These are phyloP conservation scores for Musa troglodytarum DNA, from an alignment of 176 grass and related monocot genomes.

Conservation along the genomic window DNA sequence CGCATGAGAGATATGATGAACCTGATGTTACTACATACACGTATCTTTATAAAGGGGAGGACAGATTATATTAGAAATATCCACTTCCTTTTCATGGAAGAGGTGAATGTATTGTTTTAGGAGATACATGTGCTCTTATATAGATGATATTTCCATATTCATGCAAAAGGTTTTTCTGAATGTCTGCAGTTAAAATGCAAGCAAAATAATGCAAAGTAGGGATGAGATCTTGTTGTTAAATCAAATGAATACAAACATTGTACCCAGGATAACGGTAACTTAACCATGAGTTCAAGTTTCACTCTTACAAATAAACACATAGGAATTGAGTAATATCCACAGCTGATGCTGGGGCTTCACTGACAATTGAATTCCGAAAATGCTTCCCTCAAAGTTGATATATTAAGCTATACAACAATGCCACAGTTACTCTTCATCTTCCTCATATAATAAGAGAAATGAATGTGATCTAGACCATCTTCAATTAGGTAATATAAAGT, in stretches of 20 bases:
- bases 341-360: too few relatives aligned
- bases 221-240: background rate
- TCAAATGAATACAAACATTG: too few relatives aligned
- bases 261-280: too few relatives aligned
- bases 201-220: background rate
- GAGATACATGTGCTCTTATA: background rate
- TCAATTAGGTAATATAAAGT: background rate
- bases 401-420: too few relatives aligned
- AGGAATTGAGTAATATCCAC: too few relatives aligned
- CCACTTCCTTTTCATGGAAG: background rate
- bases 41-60: background rate
- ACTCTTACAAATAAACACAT: too few relatives aligned
- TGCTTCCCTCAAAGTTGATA: too few relatives aligned
- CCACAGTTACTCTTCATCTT: background rate
- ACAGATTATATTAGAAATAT: background rate
- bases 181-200: background rate
- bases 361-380: too few relatives aligned
- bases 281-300: too few relatives aligned
- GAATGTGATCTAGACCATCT: background rate
- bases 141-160: background rate
- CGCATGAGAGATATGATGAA: background rate
- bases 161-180: background rate
- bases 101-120: background rate
- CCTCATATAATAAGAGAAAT: background rate
- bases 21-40: background rate